A percentile compares a stretch with the other conserved stretches of the same genome.
Evolutionary conservation across 257 asterid genomes (phyloP).

Genomic region (Henckelia pumila): DNA sequence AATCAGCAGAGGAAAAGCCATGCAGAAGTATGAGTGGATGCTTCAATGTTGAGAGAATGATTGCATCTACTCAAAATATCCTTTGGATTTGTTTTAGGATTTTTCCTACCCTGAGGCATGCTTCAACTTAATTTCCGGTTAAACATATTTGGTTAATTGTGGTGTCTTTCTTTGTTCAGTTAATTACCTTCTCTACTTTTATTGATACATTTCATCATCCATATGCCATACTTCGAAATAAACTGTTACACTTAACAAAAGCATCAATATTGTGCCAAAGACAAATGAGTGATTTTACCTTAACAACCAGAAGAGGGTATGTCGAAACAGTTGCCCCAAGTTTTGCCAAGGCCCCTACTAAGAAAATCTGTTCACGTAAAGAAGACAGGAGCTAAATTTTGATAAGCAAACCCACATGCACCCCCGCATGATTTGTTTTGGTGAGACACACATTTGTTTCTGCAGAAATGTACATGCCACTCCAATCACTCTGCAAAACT

Average conservation of each 20-base stretch:
- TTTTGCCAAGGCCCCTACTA: conserved; percentile 84
- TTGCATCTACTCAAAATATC: not conserved
- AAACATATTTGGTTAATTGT: not conserved
- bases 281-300: conserved; percentile 41
- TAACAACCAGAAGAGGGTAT: conserved; percentile 87
- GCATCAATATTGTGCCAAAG: conserved; percentile 6
- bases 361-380: conserved; percentile 47
- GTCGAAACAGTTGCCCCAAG: conserved; percentile 91
- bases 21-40: not conserved
- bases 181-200: not conserved
- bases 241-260: conserved; percentile 1
- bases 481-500: not conserved
- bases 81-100: not conserved
- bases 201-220: conserved; percentile 12
- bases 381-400: conserved; percentile 6
- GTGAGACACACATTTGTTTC: not conserved
- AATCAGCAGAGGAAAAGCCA: not conserved
- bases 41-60: not conserved
- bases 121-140: too few species aligned
- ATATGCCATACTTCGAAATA: conserved; percentile 9
- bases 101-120: not conserved
- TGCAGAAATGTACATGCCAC: not conserved
- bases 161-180: too few species aligned
- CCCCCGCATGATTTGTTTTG: not conserved
- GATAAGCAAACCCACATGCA: not conserved